Evolutionary conservation across 192 early-diverging fungal species (phyloP), one percentile per base, ranked within the genome.

Genomic region (Rhizophagus sp.): DNA sequence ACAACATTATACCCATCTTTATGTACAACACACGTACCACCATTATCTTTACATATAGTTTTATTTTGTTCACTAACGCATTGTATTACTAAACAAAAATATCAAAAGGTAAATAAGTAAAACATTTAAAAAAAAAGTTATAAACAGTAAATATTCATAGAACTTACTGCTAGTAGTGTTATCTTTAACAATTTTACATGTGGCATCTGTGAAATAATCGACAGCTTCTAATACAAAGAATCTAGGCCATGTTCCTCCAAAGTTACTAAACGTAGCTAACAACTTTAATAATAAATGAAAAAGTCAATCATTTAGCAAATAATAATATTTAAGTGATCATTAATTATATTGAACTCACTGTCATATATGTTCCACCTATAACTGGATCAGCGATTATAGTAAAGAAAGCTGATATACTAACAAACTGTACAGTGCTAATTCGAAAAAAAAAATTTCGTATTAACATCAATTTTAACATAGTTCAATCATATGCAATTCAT

Each of bases 181-280:
- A 76, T 85, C 71, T 3, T 72, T 72, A 75, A 84, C 82, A 17
- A 89, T 80, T 8, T 91, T 79, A 44, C 97, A 99, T 0, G 86
- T 87, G 9, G 95, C 89, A n/a, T 89, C 88, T 27, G 96, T 97
- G 76, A 96, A 94, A 68, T 91, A 91, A 82, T 99, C 97, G 17
- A 99, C 96, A 1, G 96, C 90, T 80, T 95, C 89, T 72, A 99
- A 88, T 19, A 99, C 91, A 89, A 98, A 97, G 86, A 92, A 97
- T 33, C 93, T 90, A 0, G 97, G 95, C 98, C 96, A 98, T 8
- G 97, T 99, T 36, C 98, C 98, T 63, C 97, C 98, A 83, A 99
- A 94, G 84, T 99, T 99, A 80, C 92, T 94, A 73, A 98, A 83
- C 2, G 98, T 99, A 82, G 97, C 97, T 52, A 99, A 87, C 73